These are phyloP conservation scores for Delonix regia DNA, from an alignment of 306 rosid genomes.

Conservation along the genomic window DNA sequence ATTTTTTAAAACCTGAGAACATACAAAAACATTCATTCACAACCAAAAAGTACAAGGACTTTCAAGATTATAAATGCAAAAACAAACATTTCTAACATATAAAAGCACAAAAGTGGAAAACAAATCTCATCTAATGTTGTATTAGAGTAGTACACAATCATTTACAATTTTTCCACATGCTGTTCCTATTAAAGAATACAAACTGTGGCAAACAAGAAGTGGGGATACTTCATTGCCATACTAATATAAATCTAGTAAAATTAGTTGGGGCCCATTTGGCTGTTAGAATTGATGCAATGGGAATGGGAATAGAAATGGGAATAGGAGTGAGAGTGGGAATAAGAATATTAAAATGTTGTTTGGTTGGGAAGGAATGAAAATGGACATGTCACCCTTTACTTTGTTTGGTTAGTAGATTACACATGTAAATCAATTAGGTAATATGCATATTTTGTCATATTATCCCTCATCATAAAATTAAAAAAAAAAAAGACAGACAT, in stretches of 20 bases:
- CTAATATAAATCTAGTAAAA: not conserved
- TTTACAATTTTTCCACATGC: constrained; percentile 1
- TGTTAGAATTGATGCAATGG: too few relatives aligned
- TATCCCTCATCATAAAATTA: too few relatives aligned
- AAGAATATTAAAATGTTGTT: too few relatives aligned
- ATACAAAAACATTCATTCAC: constrained; percentile 29
- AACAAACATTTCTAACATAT: constrained; percentile 29
- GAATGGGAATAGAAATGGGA: too few relatives aligned
- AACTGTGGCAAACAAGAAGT: constrained; percentile 7
- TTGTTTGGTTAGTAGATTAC: too few relatives aligned
- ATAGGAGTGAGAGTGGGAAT: too few relatives aligned
- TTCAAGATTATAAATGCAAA: constrained; percentile 21
- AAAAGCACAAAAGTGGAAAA: constrained; percentile 8
- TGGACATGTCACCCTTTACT: too few relatives aligned
- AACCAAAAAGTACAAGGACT: constrained; percentile 19
- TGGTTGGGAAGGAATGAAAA: too few relatives aligned
- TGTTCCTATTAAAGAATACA: constrained; percentile 19
- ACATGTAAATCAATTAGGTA: too few relatives aligned
- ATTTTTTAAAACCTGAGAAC: constrained; percentile 73
- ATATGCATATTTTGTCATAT: too few relatives aligned
- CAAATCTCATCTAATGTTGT: constrained; percentile 9
- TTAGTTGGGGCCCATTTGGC: not conserved
- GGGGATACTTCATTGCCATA: not conserved
- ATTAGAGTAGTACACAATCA: not conserved
- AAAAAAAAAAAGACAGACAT: too few relatives aligned